Evolutionary conservation across 306 rosid species (phyloP).

Genomic region (Sesbania bispinosa): DNA sequence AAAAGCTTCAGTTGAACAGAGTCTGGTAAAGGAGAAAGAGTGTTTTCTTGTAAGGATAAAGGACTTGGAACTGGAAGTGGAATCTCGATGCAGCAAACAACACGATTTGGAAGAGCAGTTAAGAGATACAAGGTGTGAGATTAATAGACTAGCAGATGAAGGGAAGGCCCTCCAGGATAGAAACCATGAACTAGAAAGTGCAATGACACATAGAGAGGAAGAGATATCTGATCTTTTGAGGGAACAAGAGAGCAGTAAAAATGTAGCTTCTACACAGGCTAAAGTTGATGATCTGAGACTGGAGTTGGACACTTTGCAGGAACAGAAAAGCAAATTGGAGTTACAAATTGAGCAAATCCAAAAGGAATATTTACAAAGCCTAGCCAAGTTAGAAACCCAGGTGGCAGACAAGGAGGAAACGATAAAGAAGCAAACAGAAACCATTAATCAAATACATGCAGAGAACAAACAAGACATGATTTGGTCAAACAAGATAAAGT

Average conservation of each 20-base stretch:
- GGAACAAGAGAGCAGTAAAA: neutral
- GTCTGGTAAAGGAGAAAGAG: constrained; percentile 34
- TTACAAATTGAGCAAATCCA: constrained; percentile 25
- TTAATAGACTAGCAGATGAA: constrained; percentile 2
- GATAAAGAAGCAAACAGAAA: constrained; percentile 34
- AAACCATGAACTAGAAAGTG: constrained; percentile 24
- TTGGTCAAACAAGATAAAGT: constrained; percentile 20
- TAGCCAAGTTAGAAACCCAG: constrained; percentile 19
- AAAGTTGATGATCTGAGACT: constrained; percentile 28
- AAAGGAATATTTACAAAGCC: constrained; percentile 26
- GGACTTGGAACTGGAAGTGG: constrained; percentile 46
- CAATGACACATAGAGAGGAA: constrained; percentile 23
- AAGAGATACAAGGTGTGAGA: constrained; percentile 9
- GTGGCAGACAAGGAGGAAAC: constrained; percentile 35
- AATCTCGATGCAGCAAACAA: constrained; percentile 34
- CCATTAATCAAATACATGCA: constrained; percentile 5
- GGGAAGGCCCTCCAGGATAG: constrained; percentile 19
- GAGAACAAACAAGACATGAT: constrained; percentile 8
- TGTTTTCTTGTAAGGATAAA: constrained; percentile 23
- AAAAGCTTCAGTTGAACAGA: constrained; percentile 15
- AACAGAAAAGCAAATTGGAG: constrained; percentile 37
- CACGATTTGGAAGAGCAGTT: constrained; percentile 38
- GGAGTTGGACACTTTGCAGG: constrained; percentile 27
- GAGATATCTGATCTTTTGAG: constrained; percentile 18
- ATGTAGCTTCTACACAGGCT: constrained; percentile 22